These are phyloP conservation scores for Plenodomus biglobosus DNA, from an alignment of 2,329 filamentous ascomycete species.

Conservation along the genomic window DNA sequence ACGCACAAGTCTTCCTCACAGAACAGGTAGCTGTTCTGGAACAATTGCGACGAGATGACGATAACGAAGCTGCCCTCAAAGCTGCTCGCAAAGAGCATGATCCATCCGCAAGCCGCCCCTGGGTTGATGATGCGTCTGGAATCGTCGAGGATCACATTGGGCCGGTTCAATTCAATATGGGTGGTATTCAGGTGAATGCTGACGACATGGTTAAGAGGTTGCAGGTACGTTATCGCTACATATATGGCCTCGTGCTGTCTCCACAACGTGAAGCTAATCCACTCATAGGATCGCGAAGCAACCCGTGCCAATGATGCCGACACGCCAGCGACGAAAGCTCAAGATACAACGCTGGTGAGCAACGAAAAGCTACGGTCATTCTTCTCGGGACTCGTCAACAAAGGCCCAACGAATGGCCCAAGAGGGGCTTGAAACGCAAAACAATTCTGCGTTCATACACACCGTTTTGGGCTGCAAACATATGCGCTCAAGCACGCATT, in stretches of 20 bases:
- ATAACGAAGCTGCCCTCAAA: constrained; percentile 54
- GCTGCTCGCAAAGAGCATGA: constrained; percentile 41
- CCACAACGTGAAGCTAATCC: constrained; percentile 11
- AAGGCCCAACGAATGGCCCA: constrained; percentile 31
- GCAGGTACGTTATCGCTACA: constrained; percentile 60
- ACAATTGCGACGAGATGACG: constrained; percentile 59
- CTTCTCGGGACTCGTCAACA: constrained; percentile 45
- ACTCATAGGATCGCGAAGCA: constrained; percentile 41
- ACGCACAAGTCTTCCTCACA: constrained; percentile 76
- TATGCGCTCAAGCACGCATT: background rate
- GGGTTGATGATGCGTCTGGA: constrained; percentile 35
- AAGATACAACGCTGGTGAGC: constrained; percentile 39
- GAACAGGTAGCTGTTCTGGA: constrained; percentile 78
- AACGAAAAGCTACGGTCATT: constrained; percentile 46
- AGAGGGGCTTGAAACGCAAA: constrained; percentile 14
- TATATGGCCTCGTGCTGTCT: background rate
- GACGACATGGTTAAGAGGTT: constrained; percentile 88
- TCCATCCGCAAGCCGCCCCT: constrained; percentile 21
- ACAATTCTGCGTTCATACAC: background rate
- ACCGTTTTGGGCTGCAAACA: background rate
- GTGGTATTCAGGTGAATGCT: constrained; percentile 92
- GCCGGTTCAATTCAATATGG: constrained; percentile 96
- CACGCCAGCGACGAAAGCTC: constrained; percentile 25
- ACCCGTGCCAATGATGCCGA: constrained; percentile 34
- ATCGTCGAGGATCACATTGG: constrained; percentile 69